These are phyloP conservation scores for Coleophoma crateriformis DNA, from an alignment of 2,329 filamentous ascomycete genomes.

Conservation along the genomic window DNA sequence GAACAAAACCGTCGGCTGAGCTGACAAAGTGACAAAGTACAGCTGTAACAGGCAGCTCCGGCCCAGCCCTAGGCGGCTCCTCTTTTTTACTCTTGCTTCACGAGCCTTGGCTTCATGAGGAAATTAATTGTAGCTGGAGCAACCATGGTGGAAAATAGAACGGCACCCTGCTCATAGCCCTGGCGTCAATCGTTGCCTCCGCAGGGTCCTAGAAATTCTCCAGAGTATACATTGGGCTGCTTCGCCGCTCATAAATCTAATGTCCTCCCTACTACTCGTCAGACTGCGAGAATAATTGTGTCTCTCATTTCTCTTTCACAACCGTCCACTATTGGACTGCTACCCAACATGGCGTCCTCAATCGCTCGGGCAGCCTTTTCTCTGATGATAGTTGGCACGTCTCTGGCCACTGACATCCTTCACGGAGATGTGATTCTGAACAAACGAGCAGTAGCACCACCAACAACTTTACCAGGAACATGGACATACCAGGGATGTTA, in stretches of 20 bases:
- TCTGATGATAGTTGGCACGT: conserved; percentile 5
- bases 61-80: not conserved
- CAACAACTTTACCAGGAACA: conserved; percentile 9
- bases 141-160: not conserved
- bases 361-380: conserved; percentile 10
- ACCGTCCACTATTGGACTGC: not conserved
- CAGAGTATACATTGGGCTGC: not conserved
- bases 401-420: not conserved
- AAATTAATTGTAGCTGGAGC: not conserved
- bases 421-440: conserved; percentile 3
- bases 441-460: conserved; percentile 2
- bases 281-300: not conserved
- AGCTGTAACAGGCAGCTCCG: too few relatives aligned
- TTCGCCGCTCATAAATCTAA: not conserved
- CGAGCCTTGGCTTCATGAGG: not conserved
- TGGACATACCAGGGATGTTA: conserved; percentile 22
- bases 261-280: not conserved
- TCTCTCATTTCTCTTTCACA: not conserved
- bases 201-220: not conserved
- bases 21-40: too few relatives aligned
- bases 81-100: not conserved
- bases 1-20: too few relatives aligned
- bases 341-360: conserved; percentile 11
- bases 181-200: not conserved
- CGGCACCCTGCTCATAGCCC: not conserved